Conservation (phyloP, 352 stramenopile genomes). For the Globisporangium heterothallicum region DNA sequence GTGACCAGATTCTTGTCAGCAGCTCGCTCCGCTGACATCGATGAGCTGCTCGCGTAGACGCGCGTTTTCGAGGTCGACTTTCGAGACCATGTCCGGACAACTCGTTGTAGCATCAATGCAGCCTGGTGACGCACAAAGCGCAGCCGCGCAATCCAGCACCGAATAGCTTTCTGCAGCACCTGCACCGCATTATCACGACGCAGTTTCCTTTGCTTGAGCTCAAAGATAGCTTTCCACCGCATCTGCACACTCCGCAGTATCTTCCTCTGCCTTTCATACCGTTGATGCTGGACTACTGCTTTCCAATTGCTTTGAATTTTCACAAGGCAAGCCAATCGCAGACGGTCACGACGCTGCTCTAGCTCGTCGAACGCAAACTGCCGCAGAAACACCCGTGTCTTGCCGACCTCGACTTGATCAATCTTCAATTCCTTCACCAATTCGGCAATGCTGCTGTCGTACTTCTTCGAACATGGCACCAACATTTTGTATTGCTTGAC, state of each 20-base stretch:
- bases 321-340: constrained; percentile 23
- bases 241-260: constrained; percentile 43
- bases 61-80: not conserved
- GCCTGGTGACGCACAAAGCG: constrained; percentile 17
- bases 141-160: constrained; percentile 23
- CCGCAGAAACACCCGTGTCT: constrained; percentile 63
- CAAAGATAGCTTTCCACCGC: constrained; percentile 48
- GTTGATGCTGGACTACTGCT: constrained; percentile 17
- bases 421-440: constrained; percentile 32
- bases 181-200: constrained; percentile 25
- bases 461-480: not conserved
- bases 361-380: constrained; percentile 61
- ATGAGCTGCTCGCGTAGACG: not conserved
- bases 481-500: constrained; percentile 36
- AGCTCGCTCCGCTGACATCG: not conserved
- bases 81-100: constrained; percentile 23
- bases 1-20: constrained; percentile 3
- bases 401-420: constrained; percentile 50
- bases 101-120: constrained; percentile 27
- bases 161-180: constrained; percentile 31
- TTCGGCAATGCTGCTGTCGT: constrained; percentile 19
- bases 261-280: constrained; percentile 27
- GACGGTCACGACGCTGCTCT: constrained; percentile 37
- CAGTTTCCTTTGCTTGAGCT: constrained; percentile 31
- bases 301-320: constrained; percentile 55